Conservation (phyloP, 495 filamentous ascomycete species). For the Staphylotrichum tortipilum region DNA sequence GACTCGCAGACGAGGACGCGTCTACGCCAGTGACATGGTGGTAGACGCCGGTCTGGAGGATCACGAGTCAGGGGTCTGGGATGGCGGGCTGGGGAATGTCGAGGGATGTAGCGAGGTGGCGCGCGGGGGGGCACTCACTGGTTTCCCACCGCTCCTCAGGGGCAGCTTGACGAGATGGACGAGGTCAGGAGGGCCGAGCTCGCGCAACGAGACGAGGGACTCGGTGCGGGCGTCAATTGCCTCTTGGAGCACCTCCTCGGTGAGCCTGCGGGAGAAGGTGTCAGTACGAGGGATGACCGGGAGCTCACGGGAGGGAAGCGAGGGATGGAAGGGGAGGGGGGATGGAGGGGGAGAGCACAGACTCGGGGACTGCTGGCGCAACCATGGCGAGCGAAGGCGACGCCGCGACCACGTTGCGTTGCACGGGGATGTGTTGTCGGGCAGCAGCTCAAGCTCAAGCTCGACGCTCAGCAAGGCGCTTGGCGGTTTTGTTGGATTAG, state of each 20-base stretch:
- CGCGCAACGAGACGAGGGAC: slow-evolving; percentile 69
- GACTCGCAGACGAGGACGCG: slow-evolving; percentile 90
- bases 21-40: slow-evolving; percentile 98
- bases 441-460: too few relatives aligned
- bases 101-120: too few relatives aligned
- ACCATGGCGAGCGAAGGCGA: slow-evolving; percentile 53
- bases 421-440: not conserved
- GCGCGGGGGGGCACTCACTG: slow-evolving; percentile 48
- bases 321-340: too few relatives aligned
- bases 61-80: slow-evolving; percentile 12
- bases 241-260: slow-evolving; percentile 81
- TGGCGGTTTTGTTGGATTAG: too few relatives aligned
- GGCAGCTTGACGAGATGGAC: slow-evolving; percentile 91
- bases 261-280: slow-evolving; percentile 56
- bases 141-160: slow-evolving; percentile 51
- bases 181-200: slow-evolving; percentile 90
- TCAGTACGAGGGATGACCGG: too few relatives aligned
- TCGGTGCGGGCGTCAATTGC: slow-evolving; percentile 87
- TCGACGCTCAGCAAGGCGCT: too few relatives aligned
- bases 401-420: not conserved
- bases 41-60: slow-evolving; percentile 74
- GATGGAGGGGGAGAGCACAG: slow-evolving; percentile 31
- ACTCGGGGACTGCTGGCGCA: slow-evolving; percentile 85
- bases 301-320: too few relatives aligned
- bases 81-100: too few relatives aligned